Conservation (phyloP, 1,284 basidiomycete species). For the Austroboletus rostrupii region DNA sequence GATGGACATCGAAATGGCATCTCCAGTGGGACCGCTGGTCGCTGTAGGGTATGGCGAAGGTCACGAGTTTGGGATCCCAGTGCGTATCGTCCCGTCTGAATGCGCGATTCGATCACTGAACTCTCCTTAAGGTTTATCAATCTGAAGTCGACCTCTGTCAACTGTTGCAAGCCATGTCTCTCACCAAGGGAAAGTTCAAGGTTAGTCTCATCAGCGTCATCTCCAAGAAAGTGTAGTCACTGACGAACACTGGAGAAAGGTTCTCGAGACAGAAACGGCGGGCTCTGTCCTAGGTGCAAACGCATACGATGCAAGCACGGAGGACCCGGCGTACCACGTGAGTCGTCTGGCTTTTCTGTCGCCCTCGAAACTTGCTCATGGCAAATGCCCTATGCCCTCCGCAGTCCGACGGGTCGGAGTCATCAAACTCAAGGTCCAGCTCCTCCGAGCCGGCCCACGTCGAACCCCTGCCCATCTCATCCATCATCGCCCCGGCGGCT, state of each 20-base stretch:
- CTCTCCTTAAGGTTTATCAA: constrained; percentile 22
- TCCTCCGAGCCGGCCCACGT: constrained; percentile 33
- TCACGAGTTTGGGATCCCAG: constrained; percentile 19
- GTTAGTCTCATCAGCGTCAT: constrained; percentile 20
- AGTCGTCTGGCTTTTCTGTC: not conserved
- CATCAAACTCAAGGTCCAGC: constrained; percentile 41
- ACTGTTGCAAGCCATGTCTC: constrained; percentile 45
- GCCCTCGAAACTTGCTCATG: not conserved
- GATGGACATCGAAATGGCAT: constrained; percentile 33
- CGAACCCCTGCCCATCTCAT: constrained; percentile 21
- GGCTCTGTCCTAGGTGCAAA: constrained; percentile 26
- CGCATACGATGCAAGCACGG: constrained; percentile 32
- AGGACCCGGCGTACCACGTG: constrained; percentile 37
- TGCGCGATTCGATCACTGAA: constrained; percentile 1
- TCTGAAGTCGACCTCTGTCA: constrained; percentile 44
- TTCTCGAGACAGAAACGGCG: constrained; percentile 17
- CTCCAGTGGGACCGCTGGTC: constrained; percentile 28
- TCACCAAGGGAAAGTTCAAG: constrained; percentile 33
- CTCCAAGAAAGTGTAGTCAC: not conserved
- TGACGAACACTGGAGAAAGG: constrained; percentile 33
- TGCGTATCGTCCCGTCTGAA: constrained; percentile 10
- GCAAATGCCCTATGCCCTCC: not conserved
- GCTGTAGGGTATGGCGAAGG: constrained; percentile 18
- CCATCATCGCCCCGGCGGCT: constrained; percentile 1
- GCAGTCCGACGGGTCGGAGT: constrained; percentile 44